Evolutionary conservation across 139 green algal species (phyloP).

Genomic region (Tetraselmis striata): DNA sequence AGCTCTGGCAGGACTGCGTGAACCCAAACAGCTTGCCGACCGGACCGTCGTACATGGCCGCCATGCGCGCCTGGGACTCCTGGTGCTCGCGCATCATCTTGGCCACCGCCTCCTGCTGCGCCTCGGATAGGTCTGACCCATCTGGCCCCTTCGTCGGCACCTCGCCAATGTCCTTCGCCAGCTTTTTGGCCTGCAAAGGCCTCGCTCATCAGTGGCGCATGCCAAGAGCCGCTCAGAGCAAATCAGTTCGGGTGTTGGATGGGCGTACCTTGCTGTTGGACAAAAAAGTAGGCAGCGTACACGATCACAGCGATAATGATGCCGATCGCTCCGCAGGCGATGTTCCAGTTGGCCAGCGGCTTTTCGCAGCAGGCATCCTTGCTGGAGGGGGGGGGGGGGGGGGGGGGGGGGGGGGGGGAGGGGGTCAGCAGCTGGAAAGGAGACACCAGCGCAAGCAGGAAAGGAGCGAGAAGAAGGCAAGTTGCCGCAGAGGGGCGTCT

Average conservation of each 20-base stretch:
- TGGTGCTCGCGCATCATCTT: neutral
- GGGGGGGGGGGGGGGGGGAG: no score
- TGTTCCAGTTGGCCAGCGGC: neutral
- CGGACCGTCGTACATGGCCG: neutral
- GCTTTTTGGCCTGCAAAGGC: neutral
- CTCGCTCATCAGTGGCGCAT: neutral
- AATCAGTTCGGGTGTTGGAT: no score
- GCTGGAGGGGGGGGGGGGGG: neutral
- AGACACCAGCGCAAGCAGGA: no score
- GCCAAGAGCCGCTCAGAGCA: no score
- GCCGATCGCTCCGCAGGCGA: neutral
- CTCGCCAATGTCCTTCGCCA: neutral
- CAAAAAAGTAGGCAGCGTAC: neutral
- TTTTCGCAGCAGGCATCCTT: neutral
- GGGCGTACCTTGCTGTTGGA: no score
- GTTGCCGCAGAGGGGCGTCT: no score
- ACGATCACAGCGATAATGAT: neutral
- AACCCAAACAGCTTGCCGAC: neutral
- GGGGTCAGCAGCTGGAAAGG: neutral
- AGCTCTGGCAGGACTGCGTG: neutral
- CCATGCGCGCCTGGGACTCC: neutral
- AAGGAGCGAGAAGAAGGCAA: no score
- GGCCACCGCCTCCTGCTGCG: neutral
- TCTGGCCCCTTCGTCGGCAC: neutral
- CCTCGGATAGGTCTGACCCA: neutral